phyloP scores from a whole-genome alignment of 2,329 filamentous ascomycete genomes.

The Pseudogymnoascus sp. region DNA sequence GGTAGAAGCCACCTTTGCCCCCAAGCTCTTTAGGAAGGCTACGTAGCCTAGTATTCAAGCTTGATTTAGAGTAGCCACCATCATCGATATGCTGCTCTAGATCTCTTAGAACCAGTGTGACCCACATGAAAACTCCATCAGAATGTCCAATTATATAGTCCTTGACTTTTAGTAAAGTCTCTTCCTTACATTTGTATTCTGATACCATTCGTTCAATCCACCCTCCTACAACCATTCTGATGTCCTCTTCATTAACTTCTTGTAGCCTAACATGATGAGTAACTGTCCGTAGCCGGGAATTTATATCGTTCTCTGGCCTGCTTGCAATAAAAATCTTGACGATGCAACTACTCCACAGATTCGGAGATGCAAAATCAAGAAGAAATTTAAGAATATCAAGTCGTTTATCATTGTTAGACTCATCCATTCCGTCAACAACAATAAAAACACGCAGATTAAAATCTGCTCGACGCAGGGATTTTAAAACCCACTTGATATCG shows the following conservation, averaged over 20 bases:
- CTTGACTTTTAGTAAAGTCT: neutral
- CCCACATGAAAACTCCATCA: neutral
- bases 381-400: slow-evolving; percentile 10
- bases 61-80: neutral
- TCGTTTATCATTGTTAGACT: slow-evolving; percentile 12
- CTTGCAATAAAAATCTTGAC: neutral
- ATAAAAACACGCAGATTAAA: slow-evolving; percentile 5
- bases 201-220: neutral
- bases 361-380: neutral
- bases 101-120: neutral
- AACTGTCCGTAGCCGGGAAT: neutral
- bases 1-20: neutral
- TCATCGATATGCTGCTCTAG: neutral
- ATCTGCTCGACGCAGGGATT: neutral
- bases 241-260: neutral
- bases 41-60: neutral
- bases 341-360: neutral
- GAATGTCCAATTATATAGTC: neutral
- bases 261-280: neutral
- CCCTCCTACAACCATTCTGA: neutral
- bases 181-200: neutral
- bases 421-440: slow-evolving; percentile 15
- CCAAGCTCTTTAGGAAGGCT: neutral
- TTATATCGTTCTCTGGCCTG: neutral
- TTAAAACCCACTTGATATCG: neutral